Conservation (phyloP, 2,329 filamentous ascomycete species). For the Xylariaceae sp. region DNA sequence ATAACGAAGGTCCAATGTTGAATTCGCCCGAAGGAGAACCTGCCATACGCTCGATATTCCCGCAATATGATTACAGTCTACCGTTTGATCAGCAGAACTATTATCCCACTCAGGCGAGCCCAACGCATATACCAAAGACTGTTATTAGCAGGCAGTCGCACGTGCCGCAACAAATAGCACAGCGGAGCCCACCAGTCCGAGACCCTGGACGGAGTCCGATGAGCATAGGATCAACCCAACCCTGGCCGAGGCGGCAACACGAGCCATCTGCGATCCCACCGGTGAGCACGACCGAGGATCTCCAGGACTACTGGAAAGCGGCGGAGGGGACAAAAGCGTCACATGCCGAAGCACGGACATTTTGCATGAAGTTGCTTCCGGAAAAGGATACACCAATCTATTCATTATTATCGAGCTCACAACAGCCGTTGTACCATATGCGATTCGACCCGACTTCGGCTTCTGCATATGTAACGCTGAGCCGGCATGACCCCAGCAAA, state of each 20-base stretch:
- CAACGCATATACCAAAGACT: slow-evolving; percentile 57
- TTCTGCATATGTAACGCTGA: slow-evolving; percentile 56
- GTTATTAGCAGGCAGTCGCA: slow-evolving; percentile 64
- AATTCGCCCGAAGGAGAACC: slow-evolving; percentile 27
- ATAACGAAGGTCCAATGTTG: slow-evolving; percentile 35
- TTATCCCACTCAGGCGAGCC: slow-evolving; percentile 60
- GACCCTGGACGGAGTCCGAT: slow-evolving; percentile 33
- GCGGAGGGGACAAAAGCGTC: slow-evolving; percentile 65
- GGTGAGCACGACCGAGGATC: slow-evolving; percentile 54
- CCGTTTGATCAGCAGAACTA: slow-evolving; percentile 65
- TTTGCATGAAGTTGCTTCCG: slow-evolving; percentile 52
- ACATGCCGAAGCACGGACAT: slow-evolving; percentile 52
- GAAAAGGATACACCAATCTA: slow-evolving; percentile 60
- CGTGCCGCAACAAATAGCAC: slow-evolving; percentile 36
- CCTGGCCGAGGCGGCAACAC: slow-evolving; percentile 32
- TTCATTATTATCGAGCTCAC: slow-evolving; percentile 54
- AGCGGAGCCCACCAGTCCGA: slow-evolving; percentile 27
- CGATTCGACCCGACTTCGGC: slow-evolving; percentile 59
- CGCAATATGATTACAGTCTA: slow-evolving; percentile 63
- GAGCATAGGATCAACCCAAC: slow-evolving; percentile 29
- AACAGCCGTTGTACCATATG: slow-evolving; percentile 61
- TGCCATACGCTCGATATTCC: slow-evolving; percentile 67
- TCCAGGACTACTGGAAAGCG: slow-evolving; percentile 63
- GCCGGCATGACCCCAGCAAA: slow-evolving; percentile 56
- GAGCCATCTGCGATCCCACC: slow-evolving; percentile 44